Percentiles rank a stretch among this genome's conserved stretches.
These are phyloP conservation scores for Clathrus columnatus DNA, from an alignment of 768 basidiomycete species.

Conservation along the genomic window DNA sequence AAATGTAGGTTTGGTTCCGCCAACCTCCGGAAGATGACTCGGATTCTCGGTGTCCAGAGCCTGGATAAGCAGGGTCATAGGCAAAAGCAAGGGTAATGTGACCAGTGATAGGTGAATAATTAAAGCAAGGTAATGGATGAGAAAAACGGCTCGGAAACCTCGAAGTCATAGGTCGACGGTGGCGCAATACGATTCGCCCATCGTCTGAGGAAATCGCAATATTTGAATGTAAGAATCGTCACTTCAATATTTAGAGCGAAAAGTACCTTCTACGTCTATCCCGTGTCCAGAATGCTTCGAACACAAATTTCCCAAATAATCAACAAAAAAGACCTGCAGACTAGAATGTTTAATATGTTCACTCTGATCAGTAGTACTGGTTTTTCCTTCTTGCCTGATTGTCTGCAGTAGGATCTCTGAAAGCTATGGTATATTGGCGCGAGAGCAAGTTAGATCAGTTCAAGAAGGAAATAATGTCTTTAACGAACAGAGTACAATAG, in stretches of 20 bases:
- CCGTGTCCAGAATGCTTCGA: constrained; percentile 76
- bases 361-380: background rate
- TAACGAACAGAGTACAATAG: constrained; percentile 62
- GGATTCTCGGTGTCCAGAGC: constrained; percentile 13
- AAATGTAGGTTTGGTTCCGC: constrained; percentile 50
- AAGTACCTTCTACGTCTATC: constrained; percentile 65
- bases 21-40: constrained; percentile 35
- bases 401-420: constrained; percentile 58
- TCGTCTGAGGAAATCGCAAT: constrained; percentile 29
- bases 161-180: constrained; percentile 63
- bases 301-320: constrained; percentile 66
- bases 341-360: background rate
- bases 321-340: constrained; percentile 73
- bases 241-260: background rate
- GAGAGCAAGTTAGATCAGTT: background rate
- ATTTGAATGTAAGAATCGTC: background rate
- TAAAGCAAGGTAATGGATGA: constrained; percentile 68
- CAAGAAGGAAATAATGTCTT: background rate
- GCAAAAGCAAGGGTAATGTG: constrained; percentile 55
- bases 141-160: constrained; percentile 75
- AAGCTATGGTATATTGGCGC: constrained; percentile 30
- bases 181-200: constrained; percentile 61
- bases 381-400: constrained; percentile 49
- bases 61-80: constrained; percentile 56
- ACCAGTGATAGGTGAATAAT: constrained; percentile 42